Conservation (phyloP, 768 basidiomycete species). For the Lactifluus subvellereus region DNA sequence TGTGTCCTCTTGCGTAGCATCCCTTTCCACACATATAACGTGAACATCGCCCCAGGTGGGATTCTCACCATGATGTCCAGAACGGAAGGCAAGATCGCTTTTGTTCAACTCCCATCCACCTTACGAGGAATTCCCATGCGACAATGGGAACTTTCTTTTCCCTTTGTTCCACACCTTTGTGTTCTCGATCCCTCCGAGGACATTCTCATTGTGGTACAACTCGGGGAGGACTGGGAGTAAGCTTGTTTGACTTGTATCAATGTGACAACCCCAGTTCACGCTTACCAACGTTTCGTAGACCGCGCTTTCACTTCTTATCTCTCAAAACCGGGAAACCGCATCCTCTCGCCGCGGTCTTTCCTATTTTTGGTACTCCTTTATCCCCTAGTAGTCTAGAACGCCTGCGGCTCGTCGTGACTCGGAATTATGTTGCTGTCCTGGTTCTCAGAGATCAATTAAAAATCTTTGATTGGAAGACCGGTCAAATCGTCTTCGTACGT, state of each 20-base stretch:
- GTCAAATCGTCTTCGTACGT: slow-evolving; percentile 12
- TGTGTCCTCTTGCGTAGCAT: slow-evolving; percentile 1
- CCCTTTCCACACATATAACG: background rate
- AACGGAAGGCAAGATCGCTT: background rate
- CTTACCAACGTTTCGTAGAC: background rate
- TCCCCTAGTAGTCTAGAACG: background rate
- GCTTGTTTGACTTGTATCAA: background rate
- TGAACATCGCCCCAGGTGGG: background rate
- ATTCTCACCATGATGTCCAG: slow-evolving; percentile 2
- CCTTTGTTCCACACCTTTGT: background rate
- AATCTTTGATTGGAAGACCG: slow-evolving; percentile 9
- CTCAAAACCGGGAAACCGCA: slow-evolving; percentile 11
- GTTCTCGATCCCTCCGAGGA: slow-evolving; percentile 10
- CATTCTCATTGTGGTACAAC: slow-evolving; percentile 2
- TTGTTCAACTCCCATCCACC: slow-evolving; percentile 3
- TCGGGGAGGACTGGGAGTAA: background rate
- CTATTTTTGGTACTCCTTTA: background rate
- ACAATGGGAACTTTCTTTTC: slow-evolving; percentile 7
- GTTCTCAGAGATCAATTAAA: background rate
- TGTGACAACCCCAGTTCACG: background rate
- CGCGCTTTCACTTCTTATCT: slow-evolving; percentile 3
- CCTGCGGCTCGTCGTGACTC: background rate
- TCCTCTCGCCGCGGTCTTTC: background rate
- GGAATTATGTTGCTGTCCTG: background rate
- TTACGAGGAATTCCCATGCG: slow-evolving; percentile 1